Percentiles rank a stretch among this genome's conserved stretches.
Evolutionary conservation across 2,329 filamentous ascomycete species (phyloP).

Genomic region (Plenodomus biglobosus): DNA sequence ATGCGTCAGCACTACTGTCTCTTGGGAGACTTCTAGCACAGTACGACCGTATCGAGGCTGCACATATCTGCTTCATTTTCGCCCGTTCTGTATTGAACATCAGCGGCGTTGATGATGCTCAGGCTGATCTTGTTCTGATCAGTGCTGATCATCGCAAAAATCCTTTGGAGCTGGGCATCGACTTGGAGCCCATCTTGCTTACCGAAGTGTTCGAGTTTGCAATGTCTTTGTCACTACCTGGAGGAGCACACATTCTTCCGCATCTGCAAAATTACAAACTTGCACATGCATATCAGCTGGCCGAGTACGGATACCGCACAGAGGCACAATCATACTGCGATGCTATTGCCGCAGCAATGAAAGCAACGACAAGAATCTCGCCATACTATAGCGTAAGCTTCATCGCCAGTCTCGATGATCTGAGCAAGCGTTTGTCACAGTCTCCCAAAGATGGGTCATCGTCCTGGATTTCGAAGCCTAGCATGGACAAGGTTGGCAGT

Average conservation of each 20-base stretch:
- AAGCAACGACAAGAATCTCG: slow-evolving; percentile 78
- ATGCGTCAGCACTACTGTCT: slow-evolving; percentile 74
- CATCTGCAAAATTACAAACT: slow-evolving; percentile 92
- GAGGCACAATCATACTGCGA: slow-evolving; percentile 94
- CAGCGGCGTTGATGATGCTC: slow-evolving; percentile 79
- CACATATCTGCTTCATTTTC: slow-evolving; percentile 92
- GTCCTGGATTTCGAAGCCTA: slow-evolving; percentile 93
- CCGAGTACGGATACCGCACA: slow-evolving; percentile 77
- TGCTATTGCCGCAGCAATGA: slow-evolving; percentile 72
- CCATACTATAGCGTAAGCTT: slow-evolving; percentile 81
- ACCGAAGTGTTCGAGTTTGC: slow-evolving; percentile 96
- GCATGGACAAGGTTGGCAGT: slow-evolving; percentile 91
- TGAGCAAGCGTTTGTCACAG: slow-evolving; percentile 79
- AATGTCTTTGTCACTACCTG: slow-evolving; percentile 65
- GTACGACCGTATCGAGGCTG: slow-evolving; percentile 87
- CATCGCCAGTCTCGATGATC: slow-evolving; percentile 76
- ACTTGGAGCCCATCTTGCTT: slow-evolving; percentile 85
- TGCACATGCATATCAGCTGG: slow-evolving; percentile 79
- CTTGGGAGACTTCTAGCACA: slow-evolving; percentile 79
- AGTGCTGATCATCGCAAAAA: slow-evolving; percentile 78
- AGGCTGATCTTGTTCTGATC: slow-evolving; percentile 76
- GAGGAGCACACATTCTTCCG: slow-evolving; percentile 62
- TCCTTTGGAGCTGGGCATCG: slow-evolving; percentile 71
- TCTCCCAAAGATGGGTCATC: slow-evolving; percentile 78
- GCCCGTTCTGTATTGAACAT: slow-evolving; percentile 71